A percentile compares a stretch with the other conserved stretches of the same genome.
These are phyloP conservation scores for Gossypium raimondii DNA, from an alignment of 345 rosid species.

Conservation along the genomic window DNA sequence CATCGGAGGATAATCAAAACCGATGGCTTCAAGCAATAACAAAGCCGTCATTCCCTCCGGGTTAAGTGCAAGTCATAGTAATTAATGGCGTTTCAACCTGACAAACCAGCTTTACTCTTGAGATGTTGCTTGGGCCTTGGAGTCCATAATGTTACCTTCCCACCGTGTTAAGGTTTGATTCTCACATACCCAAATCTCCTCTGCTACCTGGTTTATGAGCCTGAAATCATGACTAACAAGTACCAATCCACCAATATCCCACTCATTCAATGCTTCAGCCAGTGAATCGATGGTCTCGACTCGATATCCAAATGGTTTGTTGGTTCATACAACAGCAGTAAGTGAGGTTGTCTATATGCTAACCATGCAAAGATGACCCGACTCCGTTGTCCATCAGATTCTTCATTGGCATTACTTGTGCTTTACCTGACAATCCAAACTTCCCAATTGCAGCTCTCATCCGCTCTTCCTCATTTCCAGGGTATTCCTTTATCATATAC, in stretches of 20 bases:
- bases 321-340: conserved; percentile 90
- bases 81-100: conserved; percentile 27
- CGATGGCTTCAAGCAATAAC: neutral
- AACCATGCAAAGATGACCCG: conserved; percentile 94
- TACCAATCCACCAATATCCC: conserved; percentile 76
- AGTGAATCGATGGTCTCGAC: conserved; percentile 89
- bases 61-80: neutral
- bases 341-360: conserved; percentile 89
- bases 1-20: neutral
- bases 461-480: conserved; percentile 89
- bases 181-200: conserved; percentile 86
- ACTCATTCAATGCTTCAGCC: conserved; percentile 77
- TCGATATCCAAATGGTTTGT: conserved; percentile 97
- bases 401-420: conserved; percentile 96
- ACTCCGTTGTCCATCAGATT: conserved; percentile 93
- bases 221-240: conserved; percentile 89
- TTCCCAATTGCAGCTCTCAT: conserved; percentile 92
- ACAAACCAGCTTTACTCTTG: conserved; percentile 63
- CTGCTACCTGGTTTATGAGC: conserved; percentile 78
- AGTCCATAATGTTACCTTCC: conserved; percentile 85
- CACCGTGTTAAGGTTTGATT: conserved; percentile 65
- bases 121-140: conserved; percentile 50
- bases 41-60: neutral
- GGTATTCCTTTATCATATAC: conserved; percentile 82
- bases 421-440: conserved; percentile 88